phyloP scores from a whole-genome alignment of 371 early-diverging fungal species.

The Rhizomucor miehei region DNA sequence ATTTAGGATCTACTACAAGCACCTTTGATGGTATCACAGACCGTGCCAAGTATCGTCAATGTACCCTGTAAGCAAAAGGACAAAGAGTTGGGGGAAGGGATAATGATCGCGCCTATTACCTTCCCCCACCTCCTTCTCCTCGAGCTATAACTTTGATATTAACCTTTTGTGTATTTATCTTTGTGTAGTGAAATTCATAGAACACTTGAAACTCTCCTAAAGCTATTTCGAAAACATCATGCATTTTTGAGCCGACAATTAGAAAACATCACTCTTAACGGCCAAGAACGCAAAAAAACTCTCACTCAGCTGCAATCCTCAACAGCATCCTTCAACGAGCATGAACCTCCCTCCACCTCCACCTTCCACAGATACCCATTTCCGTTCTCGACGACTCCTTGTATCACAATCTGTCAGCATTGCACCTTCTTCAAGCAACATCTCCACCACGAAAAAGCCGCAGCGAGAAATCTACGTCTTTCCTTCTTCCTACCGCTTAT shows the following conservation, averaged over 20 bases:
- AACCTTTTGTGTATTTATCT: neutral
- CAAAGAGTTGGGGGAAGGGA: neutral
- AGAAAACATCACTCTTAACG: no score
- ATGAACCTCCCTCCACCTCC: no score
- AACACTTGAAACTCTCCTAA: slow-evolving; percentile 1
- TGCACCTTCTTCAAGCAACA: no score
- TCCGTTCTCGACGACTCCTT: no score
- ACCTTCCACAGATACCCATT: no score
- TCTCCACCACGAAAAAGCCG: no score
- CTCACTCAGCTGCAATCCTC: neutral
- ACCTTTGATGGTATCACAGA: neutral
- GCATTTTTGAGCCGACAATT: neutral
- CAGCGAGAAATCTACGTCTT: no score
- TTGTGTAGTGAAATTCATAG: neutral
- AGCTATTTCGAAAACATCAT: slow-evolving; percentile 1
- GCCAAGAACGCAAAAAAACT: no score
- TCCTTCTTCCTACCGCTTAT: no score
- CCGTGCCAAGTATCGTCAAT: neutral
- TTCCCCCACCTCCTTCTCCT: neutral
- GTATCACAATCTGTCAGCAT: no score
- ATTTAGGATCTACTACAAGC: neutral
- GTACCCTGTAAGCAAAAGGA: slow-evolving; percentile 4
- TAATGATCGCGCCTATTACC: no score
- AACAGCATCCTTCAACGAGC: neutral
- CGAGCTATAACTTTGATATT: neutral